phyloP scores from a whole-genome alignment of 2,329 filamentous ascomycete species.

The Elsinoe australis region DNA sequence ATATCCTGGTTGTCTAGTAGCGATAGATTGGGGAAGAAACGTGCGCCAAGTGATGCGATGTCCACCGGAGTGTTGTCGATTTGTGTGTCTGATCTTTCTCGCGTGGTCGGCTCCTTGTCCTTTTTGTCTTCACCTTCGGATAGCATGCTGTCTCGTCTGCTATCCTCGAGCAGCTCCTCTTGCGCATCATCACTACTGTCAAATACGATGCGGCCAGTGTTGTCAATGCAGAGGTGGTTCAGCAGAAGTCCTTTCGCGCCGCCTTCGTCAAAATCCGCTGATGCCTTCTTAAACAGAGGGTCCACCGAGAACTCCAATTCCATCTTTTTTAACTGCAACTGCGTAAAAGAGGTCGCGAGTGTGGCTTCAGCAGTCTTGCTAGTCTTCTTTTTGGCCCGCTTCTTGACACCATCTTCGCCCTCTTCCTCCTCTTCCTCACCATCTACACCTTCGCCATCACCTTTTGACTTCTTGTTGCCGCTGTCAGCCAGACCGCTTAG shows the following conservation, averaged over 20 bases:
- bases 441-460: slow-evolving; percentile 52
- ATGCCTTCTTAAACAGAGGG: slow-evolving; percentile 97
- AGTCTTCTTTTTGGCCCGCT: slow-evolving; percentile 62
- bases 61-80: slow-evolving; percentile 65
- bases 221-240: slow-evolving; percentile 94
- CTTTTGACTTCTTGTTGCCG: slow-evolving; percentile 50
- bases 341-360: slow-evolving; percentile 76
- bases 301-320: slow-evolving; percentile 95
- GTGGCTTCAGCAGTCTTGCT: slow-evolving; percentile 81
- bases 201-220: slow-evolving; percentile 87
- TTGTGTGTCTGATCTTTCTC: slow-evolving; percentile 26
- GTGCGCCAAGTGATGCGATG: slow-evolving; percentile 61
- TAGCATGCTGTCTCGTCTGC: slow-evolving; percentile 32
- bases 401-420: slow-evolving; percentile 45
- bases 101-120: slow-evolving; percentile 35
- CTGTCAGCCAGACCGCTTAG: slow-evolving; percentile 89
- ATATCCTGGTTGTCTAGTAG: slow-evolving; percentile 79
- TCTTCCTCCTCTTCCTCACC: slow-evolving; percentile 56
- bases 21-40: slow-evolving; percentile 78
- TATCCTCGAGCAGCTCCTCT: slow-evolving; percentile 39
- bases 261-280: slow-evolving; percentile 95
- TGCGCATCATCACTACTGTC: slow-evolving; percentile 87
- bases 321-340: slow-evolving; percentile 91
- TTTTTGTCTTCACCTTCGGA: slow-evolving; percentile 39
- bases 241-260: slow-evolving; percentile 90